Evolutionary conservation across 139 green algal species (phyloP), one percentile per base, ranked within the genome.

Genomic region (Chlorella sorokiniana): DNA sequence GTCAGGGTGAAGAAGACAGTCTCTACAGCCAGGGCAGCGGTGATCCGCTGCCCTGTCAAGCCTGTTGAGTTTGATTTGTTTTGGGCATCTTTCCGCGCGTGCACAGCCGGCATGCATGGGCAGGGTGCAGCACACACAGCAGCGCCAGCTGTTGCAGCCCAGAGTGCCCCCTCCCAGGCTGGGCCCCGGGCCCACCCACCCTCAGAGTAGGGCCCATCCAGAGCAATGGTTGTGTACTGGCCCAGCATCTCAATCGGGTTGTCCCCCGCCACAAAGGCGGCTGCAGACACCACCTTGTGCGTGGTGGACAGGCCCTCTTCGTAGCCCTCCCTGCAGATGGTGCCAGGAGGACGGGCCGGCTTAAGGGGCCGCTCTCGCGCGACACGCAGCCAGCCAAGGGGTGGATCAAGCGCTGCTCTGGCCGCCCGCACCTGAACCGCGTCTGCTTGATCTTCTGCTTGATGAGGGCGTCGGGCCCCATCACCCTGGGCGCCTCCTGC

Each of bases 201-300:
- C 68, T 78, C 51, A 1, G 79, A 84, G 68, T 45, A 63, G 41
- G 79, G 52, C 8, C 79, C 86, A 27, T 91, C 77, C 56, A 92
- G 63, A 14, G 61, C 76, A 62, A 91, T 83, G 25, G 72, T 75
- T 27, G 90, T 95, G 79, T 87, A 93, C 70, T 84, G 81, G 14
- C 94, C 96, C 52, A 99, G 89, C 88, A 97, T 90, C 87, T 98
- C 94, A 42, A 98, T 91, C 10, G 97, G 94, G 3, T 87, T 88
- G n/a, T 94, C 82, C 27, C 76, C 83, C 4, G 84, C 40, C 25
- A 99, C 74, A 84, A 99, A 99, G 11, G 89, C 89, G 23, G 90
- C 76, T 1, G 90, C 95, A 6, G 90, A 70, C 25, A 88, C 52
- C 27, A 81, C 38, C 70, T 88, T 91, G 88, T 90, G 90, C 1